Evolutionary conservation across 495 filamentous ascomycete species (phyloP).

Genomic region (Talaromyces wortmannii): DNA sequence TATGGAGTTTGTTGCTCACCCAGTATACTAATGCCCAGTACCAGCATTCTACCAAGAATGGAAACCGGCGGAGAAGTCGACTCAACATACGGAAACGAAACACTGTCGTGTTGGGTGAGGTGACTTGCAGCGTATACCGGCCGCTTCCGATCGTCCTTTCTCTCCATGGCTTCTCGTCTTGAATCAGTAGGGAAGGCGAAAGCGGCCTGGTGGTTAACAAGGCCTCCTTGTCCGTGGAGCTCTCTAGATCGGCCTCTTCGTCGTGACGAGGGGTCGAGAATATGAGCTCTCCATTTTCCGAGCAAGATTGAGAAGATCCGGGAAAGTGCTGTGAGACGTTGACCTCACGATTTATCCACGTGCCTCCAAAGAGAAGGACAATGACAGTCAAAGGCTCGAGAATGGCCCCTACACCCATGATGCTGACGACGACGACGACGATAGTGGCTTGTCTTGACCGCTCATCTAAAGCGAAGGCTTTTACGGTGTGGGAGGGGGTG

Average conservation of each 20-base stretch:
- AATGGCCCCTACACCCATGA: conserved; percentile 45
- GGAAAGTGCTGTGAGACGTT: background rate
- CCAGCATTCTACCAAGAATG: conserved; percentile 74
- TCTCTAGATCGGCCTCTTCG: conserved; percentile 20
- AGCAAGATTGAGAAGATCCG: background rate
- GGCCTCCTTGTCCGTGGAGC: conserved; percentile 23
- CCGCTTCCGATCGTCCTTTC: conserved; percentile 33
- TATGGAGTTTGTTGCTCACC: conserved; percentile 23
- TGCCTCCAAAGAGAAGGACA: conserved; percentile 49
- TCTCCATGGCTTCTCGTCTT: conserved; percentile 29
- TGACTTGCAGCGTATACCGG: conserved; percentile 24
- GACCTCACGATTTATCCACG: conserved; percentile 47
- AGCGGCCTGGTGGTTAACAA: conserved; percentile 14
- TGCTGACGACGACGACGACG: background rate
- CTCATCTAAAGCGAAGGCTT: background rate
- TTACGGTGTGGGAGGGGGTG: background rate
- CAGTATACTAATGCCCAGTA: conserved; percentile 71
- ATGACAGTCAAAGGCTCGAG: conserved; percentile 50
- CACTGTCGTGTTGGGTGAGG: conserved; percentile 46
- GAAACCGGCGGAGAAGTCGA: conserved; percentile 57
- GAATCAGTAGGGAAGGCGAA: conserved; percentile 19
- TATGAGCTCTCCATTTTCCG: background rate
- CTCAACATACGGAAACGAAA: conserved; percentile 49
- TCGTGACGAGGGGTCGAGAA: background rate
- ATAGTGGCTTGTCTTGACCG: background rate